Evolutionary conservation across 1,284 basidiomycete species (phyloP), one percentile per base, ranked within the genome.

Genomic region (Earliella scabrosa): DNA sequence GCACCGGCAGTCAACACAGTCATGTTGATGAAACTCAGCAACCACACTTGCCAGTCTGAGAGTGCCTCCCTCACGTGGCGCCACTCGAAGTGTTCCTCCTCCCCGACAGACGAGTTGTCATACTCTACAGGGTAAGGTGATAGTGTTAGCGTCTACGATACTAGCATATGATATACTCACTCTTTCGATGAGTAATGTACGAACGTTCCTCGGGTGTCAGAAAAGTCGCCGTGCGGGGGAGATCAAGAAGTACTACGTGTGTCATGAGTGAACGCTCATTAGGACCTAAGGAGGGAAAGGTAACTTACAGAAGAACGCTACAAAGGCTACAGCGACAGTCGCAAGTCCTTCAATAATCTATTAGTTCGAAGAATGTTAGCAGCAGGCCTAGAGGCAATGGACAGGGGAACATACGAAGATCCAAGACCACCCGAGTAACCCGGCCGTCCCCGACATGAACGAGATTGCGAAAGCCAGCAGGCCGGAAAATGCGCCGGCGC

Each of bases 31-130:
- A 85, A 62, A n/a, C 83, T 79, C 50, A 83, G 81, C 3, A 84
- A 47, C 76, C 80, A 86, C 11, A 84, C 76, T 70, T 90, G 87
- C 88, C 88, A 90, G 62, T 88, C 86, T 0, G 63, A 64, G 23
- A 89, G 63, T 0, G 85, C 84, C 18, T 78, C 74, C 67, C 74
- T 70, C 23, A 90, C 63, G 64, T 88, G 83, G 2, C 80, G 73
- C 50, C 75, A 55, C 16, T 78, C 75, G 60, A 87, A 87, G 39
- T 77, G 73, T 53, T 88, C 86, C 58, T 85, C 85, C 63, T 89
- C 87, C 0, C 84, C 86, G 0, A 87, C 85, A 1, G 78, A 79
- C 0, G 85, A 86, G 60, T 83, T 84, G 65, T 87, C 85, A 52
- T 82, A 85, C 63, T 82, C 83, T 84, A 41, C n/a, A 18, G 29